These are phyloP conservation scores for Buddleja alternifolia DNA, from an alignment of 257 asterid species.

Conservation along the genomic window DNA sequence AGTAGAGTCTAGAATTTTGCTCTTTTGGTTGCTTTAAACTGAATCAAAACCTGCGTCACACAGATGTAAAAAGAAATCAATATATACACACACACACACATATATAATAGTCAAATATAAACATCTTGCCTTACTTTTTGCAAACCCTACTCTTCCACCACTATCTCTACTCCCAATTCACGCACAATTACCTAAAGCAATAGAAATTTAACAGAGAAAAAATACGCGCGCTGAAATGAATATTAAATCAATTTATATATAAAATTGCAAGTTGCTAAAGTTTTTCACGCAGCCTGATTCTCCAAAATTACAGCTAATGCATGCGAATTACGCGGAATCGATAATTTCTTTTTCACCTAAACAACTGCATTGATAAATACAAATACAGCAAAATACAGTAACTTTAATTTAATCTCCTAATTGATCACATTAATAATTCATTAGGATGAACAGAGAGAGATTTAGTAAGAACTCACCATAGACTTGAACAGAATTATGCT, in stretches of 20 bases:
- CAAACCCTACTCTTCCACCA: slow-evolving; percentile 34
- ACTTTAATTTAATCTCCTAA: not conserved
- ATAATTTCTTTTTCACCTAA: slow-evolving; percentile 1
- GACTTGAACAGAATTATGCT: not conserved
- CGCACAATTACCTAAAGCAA: not conserved
- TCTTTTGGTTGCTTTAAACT: slow-evolving; percentile 33
- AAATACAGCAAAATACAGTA: not conserved
- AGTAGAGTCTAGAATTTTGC: slow-evolving; percentile 33
- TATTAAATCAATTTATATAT: too few species aligned
- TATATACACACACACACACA: not conserved
- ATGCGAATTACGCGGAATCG: slow-evolving; percentile 17
- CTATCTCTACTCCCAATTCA: slow-evolving; percentile 20
- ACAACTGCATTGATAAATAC: slow-evolving; percentile 3
- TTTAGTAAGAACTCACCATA: slow-evolving; percentile 28
- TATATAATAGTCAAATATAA: not conserved
- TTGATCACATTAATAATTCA: not conserved
- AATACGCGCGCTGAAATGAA: too few species aligned
- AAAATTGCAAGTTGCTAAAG: too few species aligned
- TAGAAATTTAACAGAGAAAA: not conserved
- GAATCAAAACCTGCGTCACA: slow-evolving; percentile 53
- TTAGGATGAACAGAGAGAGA: not conserved
- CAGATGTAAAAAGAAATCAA: slow-evolving; percentile 38
- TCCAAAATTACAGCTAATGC: not conserved
- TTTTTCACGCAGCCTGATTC: not conserved
- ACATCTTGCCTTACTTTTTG: slow-evolving; percentile 14